Evolutionary conservation across 495 filamentous ascomycete species (phyloP).

Genomic region (Trichoderma orchidacearum): DNA sequence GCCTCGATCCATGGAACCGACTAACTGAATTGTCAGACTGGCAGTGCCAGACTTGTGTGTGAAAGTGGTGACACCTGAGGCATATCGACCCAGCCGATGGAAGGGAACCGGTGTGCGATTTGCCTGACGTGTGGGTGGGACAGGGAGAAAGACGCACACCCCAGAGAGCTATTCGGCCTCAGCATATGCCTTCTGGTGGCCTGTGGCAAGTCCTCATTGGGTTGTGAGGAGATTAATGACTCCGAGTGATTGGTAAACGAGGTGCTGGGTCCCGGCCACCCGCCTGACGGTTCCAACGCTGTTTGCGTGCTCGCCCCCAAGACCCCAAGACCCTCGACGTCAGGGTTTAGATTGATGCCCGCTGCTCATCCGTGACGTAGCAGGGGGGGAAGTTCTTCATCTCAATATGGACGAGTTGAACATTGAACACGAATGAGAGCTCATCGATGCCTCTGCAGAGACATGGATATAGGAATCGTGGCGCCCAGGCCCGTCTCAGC

Average conservation of each 20-base stretch:
- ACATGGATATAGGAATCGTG: not conserved
- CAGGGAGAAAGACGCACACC: not conserved
- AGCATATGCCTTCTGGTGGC: not conserved
- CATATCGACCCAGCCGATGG: not conserved
- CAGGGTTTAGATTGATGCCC: not conserved
- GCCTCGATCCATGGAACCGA: not conserved
- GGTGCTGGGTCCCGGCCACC: not conserved
- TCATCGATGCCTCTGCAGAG: not conserved
- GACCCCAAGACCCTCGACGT: not conserved
- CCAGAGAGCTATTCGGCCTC: not conserved
- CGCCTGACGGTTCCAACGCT: not conserved
- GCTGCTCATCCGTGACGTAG: not conserved
- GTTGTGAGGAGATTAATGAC: not conserved
- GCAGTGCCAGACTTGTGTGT: not conserved
- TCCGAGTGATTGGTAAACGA: not conserved
- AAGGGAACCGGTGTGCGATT: not conserved
- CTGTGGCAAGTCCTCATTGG: conserved; percentile 1
- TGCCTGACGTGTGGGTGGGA: conserved; percentile 1
- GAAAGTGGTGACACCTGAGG: not conserved
- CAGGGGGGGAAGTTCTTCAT: not conserved
- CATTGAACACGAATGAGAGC: not conserved
- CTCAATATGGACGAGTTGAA: not conserved
- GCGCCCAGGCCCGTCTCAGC: not conserved
- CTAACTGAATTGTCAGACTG: not conserved
- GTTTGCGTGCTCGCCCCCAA: not conserved